Base-by-base conservation (phyloP, 345 rosid genomes). In the Gossypium stocksii region DNA sequence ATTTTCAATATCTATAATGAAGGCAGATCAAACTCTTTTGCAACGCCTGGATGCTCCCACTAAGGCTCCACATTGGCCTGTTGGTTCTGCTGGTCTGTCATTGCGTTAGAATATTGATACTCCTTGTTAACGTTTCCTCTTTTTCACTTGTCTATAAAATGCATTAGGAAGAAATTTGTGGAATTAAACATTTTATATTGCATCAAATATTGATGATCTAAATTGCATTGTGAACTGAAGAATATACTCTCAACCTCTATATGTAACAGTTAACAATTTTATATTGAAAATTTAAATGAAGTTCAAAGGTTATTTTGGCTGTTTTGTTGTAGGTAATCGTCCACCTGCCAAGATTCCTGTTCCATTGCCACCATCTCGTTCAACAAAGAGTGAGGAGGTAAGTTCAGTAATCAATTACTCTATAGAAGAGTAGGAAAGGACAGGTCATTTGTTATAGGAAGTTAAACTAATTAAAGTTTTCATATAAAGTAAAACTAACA, bases 21-120 rank as follows among this genome's bases (percentile, higher is more conserved):
- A 87, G 86, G 89, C 98, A 49, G 97, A 93, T 79, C 83, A 85
- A 71, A 64, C 78, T 52, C 83, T 90, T 51, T 81, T 93, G 79
- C 88, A 90, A 48, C 86, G 84, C 41, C 80, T 95, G 80, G 99
- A 95, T 83, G 94, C 99, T 80, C 79, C 88, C 74, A 95, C 99
- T n/a, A 89, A 80, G 86, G 98, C 99, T 78, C 98, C 99, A 58
- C 73, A 82, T 79, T 95, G 99, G 99, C 98, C 97, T 73, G 88
- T 88, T 76, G 97, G 92, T 76, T 89, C 90, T 72, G 89, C 84
- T 80, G 97, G 99, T 94, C 29, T 27, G 93, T 87, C 46, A 52
- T 65, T 53, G 66, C 38, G 15, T 59, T 54, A 41, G 57, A 72
- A 51, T 51, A 58, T 77, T 70, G 44, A 20, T 54, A 70, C 63